Percentiles rank a stretch among this genome's conserved stretches.
phyloP scores from a whole-genome alignment of 2,329 filamentous ascomycete species.

The Bipolaris zeicola region DNA sequence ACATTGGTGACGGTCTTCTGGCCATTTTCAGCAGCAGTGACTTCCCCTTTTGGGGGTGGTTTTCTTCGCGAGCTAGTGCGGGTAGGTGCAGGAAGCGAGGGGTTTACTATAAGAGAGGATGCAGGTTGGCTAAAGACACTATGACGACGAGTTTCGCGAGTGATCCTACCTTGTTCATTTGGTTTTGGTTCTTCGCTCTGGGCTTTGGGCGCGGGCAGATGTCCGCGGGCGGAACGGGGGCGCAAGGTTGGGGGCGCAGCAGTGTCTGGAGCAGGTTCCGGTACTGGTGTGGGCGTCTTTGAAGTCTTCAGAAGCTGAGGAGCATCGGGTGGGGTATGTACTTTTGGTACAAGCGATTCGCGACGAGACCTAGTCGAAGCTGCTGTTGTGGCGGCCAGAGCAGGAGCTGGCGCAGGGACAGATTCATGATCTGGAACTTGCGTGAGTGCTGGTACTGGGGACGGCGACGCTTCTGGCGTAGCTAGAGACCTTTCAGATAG shows the following conservation, averaged over 20 bases:
- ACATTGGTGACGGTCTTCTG: slow-evolving; percentile 71
- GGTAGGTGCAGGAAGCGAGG: slow-evolving; percentile 38
- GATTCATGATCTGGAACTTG: slow-evolving; percentile 13
- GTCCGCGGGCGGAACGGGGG: slow-evolving; percentile 49
- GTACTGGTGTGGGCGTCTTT: slow-evolving; percentile 26
- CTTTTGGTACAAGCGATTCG: slow-evolving; percentile 40
- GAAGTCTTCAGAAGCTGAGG: slow-evolving; percentile 23
- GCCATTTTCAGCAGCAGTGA: slow-evolving; percentile 65
- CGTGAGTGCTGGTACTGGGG: slow-evolving; percentile 3
- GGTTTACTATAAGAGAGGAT: slow-evolving; percentile 7
- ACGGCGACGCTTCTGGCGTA: slow-evolving; percentile 5
- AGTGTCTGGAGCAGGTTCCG: slow-evolving; percentile 19
- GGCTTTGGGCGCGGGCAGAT: slow-evolving; percentile 50
- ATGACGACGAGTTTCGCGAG: slow-evolving; percentile 51
- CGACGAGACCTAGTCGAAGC: slow-evolving; percentile 44
- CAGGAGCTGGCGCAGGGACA: slow-evolving; percentile 2
- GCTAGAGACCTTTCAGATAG: slow-evolving; percentile 20
- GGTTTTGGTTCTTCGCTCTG: slow-evolving; percentile 56
- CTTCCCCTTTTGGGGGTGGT: slow-evolving; percentile 74
- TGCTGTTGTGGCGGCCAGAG: slow-evolving; percentile 32
- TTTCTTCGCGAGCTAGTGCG: slow-evolving; percentile 61
- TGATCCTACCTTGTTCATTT: slow-evolving; percentile 43
- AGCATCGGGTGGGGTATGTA: slow-evolving; percentile 27
- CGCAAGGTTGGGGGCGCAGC: slow-evolving; percentile 28
- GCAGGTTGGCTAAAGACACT: slow-evolving; percentile 54